Evolutionary conservation across 306 rosid species (phyloP), one percentile per base, ranked within the genome.

Genomic region (Lathyrus tuberosus): DNA sequence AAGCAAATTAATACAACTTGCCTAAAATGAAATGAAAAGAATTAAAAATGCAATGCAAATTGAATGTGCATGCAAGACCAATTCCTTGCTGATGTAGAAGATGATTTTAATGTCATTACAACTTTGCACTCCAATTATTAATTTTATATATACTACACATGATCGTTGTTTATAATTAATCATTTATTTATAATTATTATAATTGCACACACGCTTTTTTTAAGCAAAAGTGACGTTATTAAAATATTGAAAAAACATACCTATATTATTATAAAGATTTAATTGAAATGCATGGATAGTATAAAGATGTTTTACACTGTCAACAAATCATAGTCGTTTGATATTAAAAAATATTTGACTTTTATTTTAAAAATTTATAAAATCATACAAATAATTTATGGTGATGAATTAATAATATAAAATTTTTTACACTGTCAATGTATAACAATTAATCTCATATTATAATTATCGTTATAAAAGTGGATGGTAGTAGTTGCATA

Each of bases 61-160:
- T 70, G 42, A 61, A 48, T 74, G 64, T 33, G 38, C 8, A 33
- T 43, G 63, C 20, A 64, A 24, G 56, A 75, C 74, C 75, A 49
- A 53, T 70, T 67, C 69, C 26, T 70, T 78, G 69, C 40, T 40
- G 46, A 40, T 65, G 15, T 46, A 67, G 40, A 61, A 41, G 22
- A 62, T 48, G 28, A 9, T 72, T 26, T 11, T 26, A 35, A 44
- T 54, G 53, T 14, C 67, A 64, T 31, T 65, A 3, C 35, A 26
- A 43, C 40, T 65, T 58, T n/a, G 15, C 24, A 18, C 20, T 68
- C 16, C 22, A 20, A 15, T 35, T 47, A 33, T 52, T 33, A 24
- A 53, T 18, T 48, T 69, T 31, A 31, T 31, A 31, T 31, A 20
- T 20, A 20, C 22, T 20, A 5, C 5, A 5, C 35, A 31, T 31